Evolutionary conservation across 371 early-diverging fungal genomes (phyloP), one percentile per base, ranked within the genome.

Genomic region (Actinomucor elegans): DNA sequence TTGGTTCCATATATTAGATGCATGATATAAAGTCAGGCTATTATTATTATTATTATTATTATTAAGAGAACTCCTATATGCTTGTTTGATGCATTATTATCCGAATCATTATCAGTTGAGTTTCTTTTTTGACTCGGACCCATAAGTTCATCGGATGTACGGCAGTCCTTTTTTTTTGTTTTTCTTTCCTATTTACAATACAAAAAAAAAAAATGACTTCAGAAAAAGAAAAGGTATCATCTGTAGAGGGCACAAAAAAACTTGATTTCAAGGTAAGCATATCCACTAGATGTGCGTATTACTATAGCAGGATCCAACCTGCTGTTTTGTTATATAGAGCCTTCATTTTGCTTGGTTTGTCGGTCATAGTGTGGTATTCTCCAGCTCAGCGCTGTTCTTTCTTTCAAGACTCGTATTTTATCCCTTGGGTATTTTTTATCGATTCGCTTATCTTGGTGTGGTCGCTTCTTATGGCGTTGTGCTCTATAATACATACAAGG

Each of bases 301-400:
- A 41, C 26, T 21, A 41, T 24, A 23, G 14, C 14, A 15, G 27
- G 20, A 17, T 11, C 11, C 14, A 26, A 18, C 12, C 18, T 11
- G 5, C 12, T n/a, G 27, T n/a, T n/a, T n/a, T 6, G 11, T 28
- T 23, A 3, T 18, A 18, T 31, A 66, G 66, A 47, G 34, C 23
- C 58, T 66, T 28, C 66, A 58, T 28, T 66, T 66, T 51, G 61
- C 31, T 10, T 66, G 66, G 66, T 66, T 66, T 55, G 55, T 55
- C 29, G 62, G 61, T 23, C 66, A 66, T 27, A 41, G 12, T 3
- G n/a, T 45, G 2, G 24, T 37, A 4, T 29, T 58, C 2, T n/a
- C 48, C 2, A 54, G 24, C 14, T n/a, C 42, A 1, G 10, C 31
- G 20, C 8, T 60, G 11, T 66, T 60, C 21, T 42, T 50, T 10